Base-by-base conservation (phyloP, 1,284 basidiomycete genomes). In the Schizophyllum amplum region DNA sequence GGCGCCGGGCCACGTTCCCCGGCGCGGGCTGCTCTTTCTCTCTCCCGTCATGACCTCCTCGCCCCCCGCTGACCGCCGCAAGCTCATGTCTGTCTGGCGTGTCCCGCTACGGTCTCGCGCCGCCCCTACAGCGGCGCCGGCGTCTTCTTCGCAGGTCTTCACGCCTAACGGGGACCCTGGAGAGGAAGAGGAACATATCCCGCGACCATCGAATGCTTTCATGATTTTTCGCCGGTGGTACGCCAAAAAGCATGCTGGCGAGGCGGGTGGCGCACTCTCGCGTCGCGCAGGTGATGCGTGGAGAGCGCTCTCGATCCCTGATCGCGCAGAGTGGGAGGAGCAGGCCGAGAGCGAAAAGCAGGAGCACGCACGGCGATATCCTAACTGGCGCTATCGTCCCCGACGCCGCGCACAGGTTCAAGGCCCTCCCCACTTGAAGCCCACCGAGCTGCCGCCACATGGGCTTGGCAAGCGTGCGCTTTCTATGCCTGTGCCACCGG, bases 371-470 rank as follows among this genome's bases (percentile, higher is more conserved):
- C 23, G 25, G 47, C 52, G 57, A 3, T 62, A 60, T 27, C 61
- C 61, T 0, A 54, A 54, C n/a, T 62, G 58, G 5, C 51, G 57
- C 52, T 62, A 59, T 11, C 58, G 59, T 22, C 61, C 59, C 9
- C 13, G 24, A 13, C 48, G 48, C 21, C 48, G 48, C 33, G 33
- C 13, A 42, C 11, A 42, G 33, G 33, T 17, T 9, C 17, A 9
- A 9, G 33, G 17, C 17, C 7, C 33, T 17, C 33, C 33, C 13
- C 11, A 17, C 17, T 17, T 42, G 33, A 17, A 42, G 11, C 33
- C 33, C 13, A 13, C 33, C 13, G 13, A 42, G 33, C 13, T 13
- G 33, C 17, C 33, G 33, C 33, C 33, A 42, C 17, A 9, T 42
- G 33, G 17, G 33, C 7, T 17, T 9, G 33, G 4, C 17, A 42